Evolutionary conservation across 768 basidiomycete genomes (phyloP), one percentile per base, ranked within the genome.

Genomic region (Amylocystis lapponica): DNA sequence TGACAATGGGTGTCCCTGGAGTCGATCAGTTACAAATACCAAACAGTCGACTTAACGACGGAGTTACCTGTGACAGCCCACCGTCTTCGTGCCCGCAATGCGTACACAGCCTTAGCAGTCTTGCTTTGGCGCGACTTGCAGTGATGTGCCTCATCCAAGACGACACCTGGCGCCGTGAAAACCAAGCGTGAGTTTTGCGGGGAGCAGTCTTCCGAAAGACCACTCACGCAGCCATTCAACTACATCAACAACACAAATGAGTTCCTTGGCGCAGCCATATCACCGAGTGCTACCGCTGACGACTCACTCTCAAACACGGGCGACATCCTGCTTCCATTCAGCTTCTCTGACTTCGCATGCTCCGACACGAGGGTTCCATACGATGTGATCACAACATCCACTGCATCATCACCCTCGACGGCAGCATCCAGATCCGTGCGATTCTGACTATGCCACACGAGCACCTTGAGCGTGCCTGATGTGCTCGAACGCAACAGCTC

Each of bases 91-190:
- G 86, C 86, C 17, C 72, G 75, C 9, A 98, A 70, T 5, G 87
- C 87, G 59, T 86, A 97, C 34, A 88, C 88, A 6, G 95, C 86
- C 52, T 83, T 86, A 0, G 91, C 90, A 12, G 87, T 89, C 61
- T 87, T 86, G 54, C 89, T 93, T 5, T 76, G 74, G 19, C 94
- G 76, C 11, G 87, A 91, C 65, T 96, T 97, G 69, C 90, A 93
- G 48, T 87, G 80, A 62, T 98, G 95, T 2, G 95, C 95, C 64
- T 98, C 95, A 56, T 98, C 95, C 7, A 94, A 72, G 26, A 95
- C 77, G 13, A 90, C 74, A 7, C 59, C 59, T 60, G 25, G 6
- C 10, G 27, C 32, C n/a, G n/a, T n/a, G n/a, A n/a, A n/a, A n/a
- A n/a, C n/a, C n/a, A n/a, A n/a, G n/a, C n/a, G n/a, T n/a, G n/a